These are phyloP conservation scores for Fusarium dlaminii DNA, from an alignment of 2,329 filamentous ascomycete species.

Conservation along the genomic window DNA sequence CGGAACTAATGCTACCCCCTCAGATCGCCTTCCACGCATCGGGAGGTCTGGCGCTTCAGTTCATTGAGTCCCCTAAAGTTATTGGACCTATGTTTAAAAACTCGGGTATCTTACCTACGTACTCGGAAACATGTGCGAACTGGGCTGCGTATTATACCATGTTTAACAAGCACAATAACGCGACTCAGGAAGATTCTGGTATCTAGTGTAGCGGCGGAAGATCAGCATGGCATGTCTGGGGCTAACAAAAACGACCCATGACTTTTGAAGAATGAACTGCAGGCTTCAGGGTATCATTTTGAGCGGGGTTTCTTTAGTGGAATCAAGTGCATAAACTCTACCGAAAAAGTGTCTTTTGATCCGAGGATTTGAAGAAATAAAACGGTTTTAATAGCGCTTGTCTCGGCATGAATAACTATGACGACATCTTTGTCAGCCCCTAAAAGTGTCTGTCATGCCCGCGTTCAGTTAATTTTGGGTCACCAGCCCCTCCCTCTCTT, in stretches of 20 bases:
- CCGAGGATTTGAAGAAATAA: neutral
- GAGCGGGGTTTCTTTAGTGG: neutral
- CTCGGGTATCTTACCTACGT: neutral
- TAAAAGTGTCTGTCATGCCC: neutral
- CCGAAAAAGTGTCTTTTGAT: neutral
- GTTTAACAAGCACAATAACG: slow-evolving; percentile 15
- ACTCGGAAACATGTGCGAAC: slow-evolving; percentile 5
- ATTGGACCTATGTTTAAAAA: neutral
- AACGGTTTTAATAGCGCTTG: neutral
- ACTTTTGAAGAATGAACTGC: neutral
- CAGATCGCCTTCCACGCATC: neutral
- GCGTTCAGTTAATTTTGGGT: neutral
- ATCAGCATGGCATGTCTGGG: neutral
- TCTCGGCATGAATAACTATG: neutral
- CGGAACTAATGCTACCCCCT: neutral
- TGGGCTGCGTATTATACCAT: slow-evolving; percentile 21
- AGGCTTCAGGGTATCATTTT: neutral
- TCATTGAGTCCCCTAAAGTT: neutral
- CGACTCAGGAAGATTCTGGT: slow-evolving; percentile 15
- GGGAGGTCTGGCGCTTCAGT: neutral
- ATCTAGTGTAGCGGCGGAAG: neutral
- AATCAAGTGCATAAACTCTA: neutral
- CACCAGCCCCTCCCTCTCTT: neutral
- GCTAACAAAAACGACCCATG: neutral
- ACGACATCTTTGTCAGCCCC: neutral